Evolutionary conservation across 2,329 filamentous ascomycete species (phyloP).

Genomic region (Daldinia eschscholtzii): DNA sequence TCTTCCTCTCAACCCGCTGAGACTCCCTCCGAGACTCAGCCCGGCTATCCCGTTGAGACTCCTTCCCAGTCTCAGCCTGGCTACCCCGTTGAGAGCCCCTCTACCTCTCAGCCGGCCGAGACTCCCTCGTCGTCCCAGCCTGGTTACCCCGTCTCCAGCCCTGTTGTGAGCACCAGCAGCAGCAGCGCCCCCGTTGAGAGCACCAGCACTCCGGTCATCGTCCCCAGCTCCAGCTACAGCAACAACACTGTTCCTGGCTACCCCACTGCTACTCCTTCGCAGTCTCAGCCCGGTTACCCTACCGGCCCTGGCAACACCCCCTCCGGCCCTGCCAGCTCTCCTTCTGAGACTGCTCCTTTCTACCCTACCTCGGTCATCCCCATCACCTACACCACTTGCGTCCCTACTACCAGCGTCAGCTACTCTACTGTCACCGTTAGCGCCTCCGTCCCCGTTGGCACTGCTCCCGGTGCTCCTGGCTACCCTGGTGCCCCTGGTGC

Average conservation of each 20-base stretch:
- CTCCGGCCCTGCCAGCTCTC: slow-evolving; percentile 43
- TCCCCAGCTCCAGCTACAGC: slow-evolving; percentile 11
- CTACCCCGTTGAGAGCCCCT: slow-evolving; percentile 31
- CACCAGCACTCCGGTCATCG: background rate
- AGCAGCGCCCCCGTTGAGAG: background rate
- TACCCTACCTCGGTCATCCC: slow-evolving; percentile 58
- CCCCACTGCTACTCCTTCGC: slow-evolving; percentile 35
- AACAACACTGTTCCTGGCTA: slow-evolving; percentile 28
- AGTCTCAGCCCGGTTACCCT: slow-evolving; percentile 43
- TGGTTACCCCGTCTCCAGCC: slow-evolving; percentile 32
- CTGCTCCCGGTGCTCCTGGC: slow-evolving; percentile 31
- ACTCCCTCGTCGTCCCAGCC: slow-evolving; percentile 26
- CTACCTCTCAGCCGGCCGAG: background rate
- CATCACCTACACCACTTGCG: slow-evolving; percentile 60
- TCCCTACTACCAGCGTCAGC: slow-evolving; percentile 48
- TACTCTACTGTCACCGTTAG: slow-evolving; percentile 46
- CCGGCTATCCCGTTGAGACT: slow-evolving; percentile 9
- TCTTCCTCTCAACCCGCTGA: background rate
- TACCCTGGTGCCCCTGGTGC: slow-evolving; percentile 4
- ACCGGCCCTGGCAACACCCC: slow-evolving; percentile 49
- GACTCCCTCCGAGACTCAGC: slow-evolving; percentile 13
- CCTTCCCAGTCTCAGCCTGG: slow-evolving; percentile 20
- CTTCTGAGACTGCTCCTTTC: slow-evolving; percentile 31
- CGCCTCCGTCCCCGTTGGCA: slow-evolving; percentile 44
- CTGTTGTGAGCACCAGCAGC: slow-evolving; percentile 1